phyloP scores from a whole-genome alignment of 305 asterid species.

The Fraxinus ornus region DNA sequence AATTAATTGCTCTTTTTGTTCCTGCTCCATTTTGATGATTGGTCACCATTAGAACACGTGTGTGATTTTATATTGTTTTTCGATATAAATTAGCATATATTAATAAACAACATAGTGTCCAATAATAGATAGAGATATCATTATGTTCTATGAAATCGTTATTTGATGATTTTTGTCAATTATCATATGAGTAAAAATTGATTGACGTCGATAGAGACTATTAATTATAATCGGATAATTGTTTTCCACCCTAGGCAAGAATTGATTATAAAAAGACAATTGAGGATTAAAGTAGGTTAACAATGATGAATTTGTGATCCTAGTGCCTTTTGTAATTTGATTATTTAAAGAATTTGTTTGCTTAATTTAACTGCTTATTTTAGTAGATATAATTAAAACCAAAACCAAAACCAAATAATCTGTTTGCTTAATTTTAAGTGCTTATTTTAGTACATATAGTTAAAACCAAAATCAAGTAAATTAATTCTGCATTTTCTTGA shows the following conservation, averaged over 20 bases:
- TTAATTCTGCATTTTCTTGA: background rate
- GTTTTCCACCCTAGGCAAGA: background rate
- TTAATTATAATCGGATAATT: background rate
- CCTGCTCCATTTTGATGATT: background rate
- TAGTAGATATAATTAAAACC: background rate
- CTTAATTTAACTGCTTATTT: background rate
- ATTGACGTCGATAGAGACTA: background rate
- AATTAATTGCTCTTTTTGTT: background rate
- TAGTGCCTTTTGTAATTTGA: background rate
- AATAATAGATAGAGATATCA: background rate
- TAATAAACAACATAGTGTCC: background rate
- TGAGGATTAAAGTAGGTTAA: background rate
- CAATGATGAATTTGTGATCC: background rate
- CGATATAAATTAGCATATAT: background rate
- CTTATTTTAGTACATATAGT: background rate
- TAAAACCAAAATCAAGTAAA: background rate
- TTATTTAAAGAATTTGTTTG: too few species aligned
- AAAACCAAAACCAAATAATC: background rate
- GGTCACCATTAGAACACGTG: background rate
- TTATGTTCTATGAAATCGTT: background rate
- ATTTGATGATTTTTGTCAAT: background rate
- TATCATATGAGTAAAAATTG: too few species aligned
- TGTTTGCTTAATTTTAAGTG: background rate
- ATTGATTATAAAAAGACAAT: background rate
- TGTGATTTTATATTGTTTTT: background rate